Evolutionary conservation across 305 asterid genomes (phyloP).

Genomic region (Lippia alba): DNA sequence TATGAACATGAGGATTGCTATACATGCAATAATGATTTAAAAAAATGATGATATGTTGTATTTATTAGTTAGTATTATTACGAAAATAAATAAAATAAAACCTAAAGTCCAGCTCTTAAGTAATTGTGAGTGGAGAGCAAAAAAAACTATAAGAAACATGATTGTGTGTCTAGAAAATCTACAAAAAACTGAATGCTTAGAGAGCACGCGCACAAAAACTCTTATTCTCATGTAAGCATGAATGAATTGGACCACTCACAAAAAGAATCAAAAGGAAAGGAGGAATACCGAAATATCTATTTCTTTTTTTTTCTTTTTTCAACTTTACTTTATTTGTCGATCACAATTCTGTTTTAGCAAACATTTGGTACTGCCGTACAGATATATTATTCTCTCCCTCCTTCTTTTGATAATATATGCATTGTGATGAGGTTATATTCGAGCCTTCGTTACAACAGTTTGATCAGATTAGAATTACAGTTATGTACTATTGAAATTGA

Average conservation of each 20-base stretch:
- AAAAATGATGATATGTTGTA: slow-evolving; percentile 28
- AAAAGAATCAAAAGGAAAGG: no score
- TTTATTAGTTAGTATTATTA: slow-evolving; percentile 23
- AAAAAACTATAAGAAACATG: slow-evolving; percentile 44
- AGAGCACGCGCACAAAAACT: slow-evolving; percentile 55
- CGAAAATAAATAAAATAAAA: neutral
- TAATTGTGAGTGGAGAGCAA: slow-evolving; percentile 48
- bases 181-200: slow-evolving; percentile 32
- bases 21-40: slow-evolving; percentile 29
- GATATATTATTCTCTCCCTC: no score
- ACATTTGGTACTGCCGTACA: no score
- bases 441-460: no score
- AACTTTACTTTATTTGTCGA: neutral
- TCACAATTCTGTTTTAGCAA: neutral
- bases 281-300: no score
- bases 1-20: slow-evolving; percentile 27
- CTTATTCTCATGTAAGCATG: slow-evolving; percentile 50
- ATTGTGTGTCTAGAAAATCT: slow-evolving; percentile 47
- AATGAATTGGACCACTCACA: slow-evolving; percentile 20
- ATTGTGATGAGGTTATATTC: no score
- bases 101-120: no score
- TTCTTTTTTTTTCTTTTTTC: no score
- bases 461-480: no score
- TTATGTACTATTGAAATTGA: no score
- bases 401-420: no score